Evolutionary conservation across 306 rosid genomes (phyloP), one percentile per base, ranked within the genome.

Genomic region (Leucaena leucocephala): DNA sequence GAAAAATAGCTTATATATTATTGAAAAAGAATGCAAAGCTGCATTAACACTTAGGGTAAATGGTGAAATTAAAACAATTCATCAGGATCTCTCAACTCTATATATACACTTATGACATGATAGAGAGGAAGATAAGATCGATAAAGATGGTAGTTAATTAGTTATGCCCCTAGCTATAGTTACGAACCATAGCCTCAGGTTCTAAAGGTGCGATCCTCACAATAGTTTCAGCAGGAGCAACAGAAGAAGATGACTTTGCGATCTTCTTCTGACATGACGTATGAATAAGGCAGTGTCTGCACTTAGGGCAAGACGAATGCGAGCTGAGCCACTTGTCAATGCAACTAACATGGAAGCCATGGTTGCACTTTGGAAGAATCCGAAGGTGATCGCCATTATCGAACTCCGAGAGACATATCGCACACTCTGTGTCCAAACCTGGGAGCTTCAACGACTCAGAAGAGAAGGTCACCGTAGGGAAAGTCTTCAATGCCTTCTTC

Each of bases 221-320:
- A 44, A 76, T 74, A 44, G 84, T 85, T 75, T 89, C 92, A 15
- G 76, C 87, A 1, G 57, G 57, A 50, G 57, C 21, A 50, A 50
- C 21, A 49, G 52, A 12, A 43, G 38, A n/a, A 6, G 86, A 73
- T 6, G 69, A 80, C 14, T 89, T 95, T 16, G 86, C 88, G 65
- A 95, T 95, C 81, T 95, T 95, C 10, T 90, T 95, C 10, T 90
- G 86, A 55, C 94, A 92, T 0, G 27, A 27, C 27, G 96, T 95
- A 52, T 85, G 94, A 16, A 95, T 84, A 3, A 95, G 89, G 85
- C 92, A 88, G 40, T 91, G 96, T 55, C 98, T 84, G 67, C 98
- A 95, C 76, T 88, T 95, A 10, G 98, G 98, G 86, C 98, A 95
- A 3, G 98, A 95, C 0, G 98, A 92, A 78, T 95, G 98, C 0